Conservation (phyloP, 2,329 filamentous ascomycete species). For the Dactylonectria estremocensis region DNA sequence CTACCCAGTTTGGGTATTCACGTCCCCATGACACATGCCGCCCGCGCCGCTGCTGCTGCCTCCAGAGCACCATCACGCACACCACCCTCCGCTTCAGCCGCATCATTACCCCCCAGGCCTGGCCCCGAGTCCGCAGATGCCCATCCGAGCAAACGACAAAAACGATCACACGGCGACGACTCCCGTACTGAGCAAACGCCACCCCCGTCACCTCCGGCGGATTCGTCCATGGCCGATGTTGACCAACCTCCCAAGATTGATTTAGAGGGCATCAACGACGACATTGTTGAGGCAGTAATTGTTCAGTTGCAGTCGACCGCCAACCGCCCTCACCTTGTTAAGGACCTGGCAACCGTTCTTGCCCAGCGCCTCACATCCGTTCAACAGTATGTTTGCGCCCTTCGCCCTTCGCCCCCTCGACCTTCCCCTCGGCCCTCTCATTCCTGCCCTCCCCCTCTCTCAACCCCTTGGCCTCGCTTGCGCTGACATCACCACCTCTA, state of each 20-base stretch:
- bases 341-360: constrained; percentile 89
- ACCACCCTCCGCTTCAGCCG: constrained; percentile 48
- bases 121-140: constrained; percentile 52
- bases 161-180: constrained; percentile 87
- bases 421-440: neutral
- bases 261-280: constrained; percentile 89
- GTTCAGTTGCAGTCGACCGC: constrained; percentile 89
- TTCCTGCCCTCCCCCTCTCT: constrained; percentile 23
- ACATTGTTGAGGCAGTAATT: constrained; percentile 94
- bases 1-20: constrained; percentile 94
- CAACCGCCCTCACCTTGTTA: constrained; percentile 94
- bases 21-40: constrained; percentile 77
- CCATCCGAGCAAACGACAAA: constrained; percentile 77
- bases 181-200: constrained; percentile 86
- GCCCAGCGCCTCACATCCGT: constrained; percentile 84
- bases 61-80: constrained; percentile 54
- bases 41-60: constrained; percentile 69
- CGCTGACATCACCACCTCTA: constrained; percentile 59
- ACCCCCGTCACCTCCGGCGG: constrained; percentile 56
- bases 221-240: constrained; percentile 48
- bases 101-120: constrained; percentile 52
- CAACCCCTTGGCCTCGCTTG: constrained; percentile 31
- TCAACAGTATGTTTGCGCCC: constrained; percentile 81
- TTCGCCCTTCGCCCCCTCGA: constrained; percentile 1
- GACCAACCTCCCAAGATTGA: constrained; percentile 62